A percentile compares a stretch with the other conserved stretches of the same genome.
These are phyloP conservation scores for Bertia moriformis DNA, from an alignment of 2,329 filamentous ascomycete genomes.

Conservation along the genomic window DNA sequence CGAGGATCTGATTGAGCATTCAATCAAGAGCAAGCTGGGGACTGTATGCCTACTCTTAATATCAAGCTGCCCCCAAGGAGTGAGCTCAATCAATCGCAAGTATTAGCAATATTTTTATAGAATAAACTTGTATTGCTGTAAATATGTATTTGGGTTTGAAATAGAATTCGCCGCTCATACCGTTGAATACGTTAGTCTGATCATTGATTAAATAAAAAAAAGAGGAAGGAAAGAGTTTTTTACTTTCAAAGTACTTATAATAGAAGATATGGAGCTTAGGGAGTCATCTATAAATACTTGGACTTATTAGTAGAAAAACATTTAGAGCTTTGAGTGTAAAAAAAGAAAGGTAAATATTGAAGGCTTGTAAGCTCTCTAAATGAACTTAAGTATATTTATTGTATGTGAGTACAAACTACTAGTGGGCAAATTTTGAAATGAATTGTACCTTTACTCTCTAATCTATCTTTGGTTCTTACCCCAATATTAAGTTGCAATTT, in stretches of 20 bases:
- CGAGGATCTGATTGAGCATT: not conserved
- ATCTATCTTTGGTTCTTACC: not conserved
- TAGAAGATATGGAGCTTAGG: too few species aligned
- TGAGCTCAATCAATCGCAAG: not conserved
- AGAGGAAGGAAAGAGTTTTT: not conserved
- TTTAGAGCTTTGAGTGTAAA: too few species aligned
- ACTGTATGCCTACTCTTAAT: not conserved
- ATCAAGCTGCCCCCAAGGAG: not conserved
- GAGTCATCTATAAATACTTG: not conserved
- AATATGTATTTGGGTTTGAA: too few species aligned
- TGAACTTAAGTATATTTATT: not conserved
- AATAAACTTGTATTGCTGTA: not conserved
- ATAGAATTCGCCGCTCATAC: too few species aligned
- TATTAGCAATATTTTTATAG: not conserved
- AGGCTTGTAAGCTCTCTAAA: not conserved
- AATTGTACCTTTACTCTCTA: not conserved
- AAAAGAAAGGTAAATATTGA: not conserved
- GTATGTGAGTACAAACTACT: not conserved
- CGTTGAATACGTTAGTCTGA: not conserved
- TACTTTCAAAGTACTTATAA: too few species aligned
- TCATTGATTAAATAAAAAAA: conserved; percentile 1
- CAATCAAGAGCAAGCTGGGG: not conserved
- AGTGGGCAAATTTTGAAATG: not conserved
- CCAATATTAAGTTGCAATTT: not conserved
- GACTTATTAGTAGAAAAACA: conserved; percentile 1